Evolutionary conservation across 177 flowering plant genomes (phyloP).

Genomic region (Vitis hybrid): DNA sequence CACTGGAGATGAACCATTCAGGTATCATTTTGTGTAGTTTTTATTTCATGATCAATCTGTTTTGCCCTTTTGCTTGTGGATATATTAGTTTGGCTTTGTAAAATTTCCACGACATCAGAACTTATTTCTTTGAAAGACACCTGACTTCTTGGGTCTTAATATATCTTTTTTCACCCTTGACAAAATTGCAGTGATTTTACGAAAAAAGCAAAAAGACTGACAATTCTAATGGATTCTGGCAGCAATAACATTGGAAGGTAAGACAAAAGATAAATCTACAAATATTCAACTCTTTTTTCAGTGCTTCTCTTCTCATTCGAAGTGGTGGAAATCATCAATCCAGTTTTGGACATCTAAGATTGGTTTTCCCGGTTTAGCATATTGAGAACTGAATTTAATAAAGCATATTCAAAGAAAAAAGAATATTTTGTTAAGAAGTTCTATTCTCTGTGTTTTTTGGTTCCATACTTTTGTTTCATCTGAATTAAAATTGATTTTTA

Average conservation of each 20-base stretch:
- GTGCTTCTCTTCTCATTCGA: not conserved
- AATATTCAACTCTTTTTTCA: not conserved
- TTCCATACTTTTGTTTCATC: not conserved
- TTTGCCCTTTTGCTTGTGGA: not conserved
- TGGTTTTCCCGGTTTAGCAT: no score
- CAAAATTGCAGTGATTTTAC: conserved; percentile 56
- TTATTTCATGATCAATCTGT: not conserved
- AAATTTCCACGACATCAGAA: not conserved
- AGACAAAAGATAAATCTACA: conserved; percentile 1
- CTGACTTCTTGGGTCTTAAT: not conserved
- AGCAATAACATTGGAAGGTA: conserved; percentile 46
- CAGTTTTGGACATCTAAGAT: no score
- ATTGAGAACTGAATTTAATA: no score
- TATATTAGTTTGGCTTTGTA: not conserved
- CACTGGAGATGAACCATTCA: conserved; percentile 83
- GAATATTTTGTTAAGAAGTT: not conserved
- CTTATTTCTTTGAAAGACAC: no score
- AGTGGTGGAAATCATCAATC: not conserved
- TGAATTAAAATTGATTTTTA: not conserved
- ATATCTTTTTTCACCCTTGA: not conserved
- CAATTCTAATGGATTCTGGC: conserved; percentile 47
- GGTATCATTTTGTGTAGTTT: conserved; percentile 31
- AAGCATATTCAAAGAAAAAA: not conserved
- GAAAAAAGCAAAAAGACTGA: conserved; percentile 59
- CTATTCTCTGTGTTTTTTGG: not conserved